Conservation (phyloP, 345 rosid species). For the Schrenkiella parvula region DNA sequence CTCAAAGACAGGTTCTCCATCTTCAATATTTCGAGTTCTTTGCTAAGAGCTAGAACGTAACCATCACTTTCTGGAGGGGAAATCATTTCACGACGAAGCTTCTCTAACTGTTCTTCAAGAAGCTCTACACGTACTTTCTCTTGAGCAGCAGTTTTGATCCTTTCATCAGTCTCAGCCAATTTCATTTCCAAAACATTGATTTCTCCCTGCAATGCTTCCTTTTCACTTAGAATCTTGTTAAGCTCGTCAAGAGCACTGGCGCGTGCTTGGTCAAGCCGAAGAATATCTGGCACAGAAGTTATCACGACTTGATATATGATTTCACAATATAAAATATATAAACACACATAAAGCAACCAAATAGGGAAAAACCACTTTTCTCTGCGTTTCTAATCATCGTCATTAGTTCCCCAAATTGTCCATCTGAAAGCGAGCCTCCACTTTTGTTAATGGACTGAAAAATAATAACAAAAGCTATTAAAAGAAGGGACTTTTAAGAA, state of each 20-base stretch:
- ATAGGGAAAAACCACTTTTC: conserved; percentile 47
- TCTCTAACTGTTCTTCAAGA: conserved; percentile 68
- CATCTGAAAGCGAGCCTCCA: conserved; percentile 42
- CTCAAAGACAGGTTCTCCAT: conserved; percentile 61
- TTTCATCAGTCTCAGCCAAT: conserved; percentile 87
- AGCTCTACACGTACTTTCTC: conserved; percentile 69
- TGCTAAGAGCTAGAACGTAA: conserved; percentile 43
- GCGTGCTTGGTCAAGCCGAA: conserved; percentile 80
- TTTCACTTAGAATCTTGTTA: conserved; percentile 58
- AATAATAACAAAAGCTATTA: background rate
- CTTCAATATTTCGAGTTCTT: conserved; percentile 62
- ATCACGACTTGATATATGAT: background rate
- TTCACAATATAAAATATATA: background rate
- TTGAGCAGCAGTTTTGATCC: conserved; percentile 65
- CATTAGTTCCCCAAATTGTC: conserved; percentile 62
- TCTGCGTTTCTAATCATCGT: conserved; percentile 82
- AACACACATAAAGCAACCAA: conserved; percentile 1
- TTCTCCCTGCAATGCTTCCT: conserved; percentile 74
- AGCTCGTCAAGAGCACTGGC: conserved; percentile 73
- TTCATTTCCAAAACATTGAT: conserved; percentile 61
- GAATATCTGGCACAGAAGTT: conserved; percentile 53
- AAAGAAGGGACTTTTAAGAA: background rate
- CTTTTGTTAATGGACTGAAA: conserved; percentile 49
- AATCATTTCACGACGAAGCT: conserved; percentile 52
- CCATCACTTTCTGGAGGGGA: conserved; percentile 33